Percentiles rank a stretch among this genome's conserved stretches.
These are phyloP conservation scores for Trichophyton simii DNA, from an alignment of 2,329 filamentous ascomycete genomes.

Conservation along the genomic window DNA sequence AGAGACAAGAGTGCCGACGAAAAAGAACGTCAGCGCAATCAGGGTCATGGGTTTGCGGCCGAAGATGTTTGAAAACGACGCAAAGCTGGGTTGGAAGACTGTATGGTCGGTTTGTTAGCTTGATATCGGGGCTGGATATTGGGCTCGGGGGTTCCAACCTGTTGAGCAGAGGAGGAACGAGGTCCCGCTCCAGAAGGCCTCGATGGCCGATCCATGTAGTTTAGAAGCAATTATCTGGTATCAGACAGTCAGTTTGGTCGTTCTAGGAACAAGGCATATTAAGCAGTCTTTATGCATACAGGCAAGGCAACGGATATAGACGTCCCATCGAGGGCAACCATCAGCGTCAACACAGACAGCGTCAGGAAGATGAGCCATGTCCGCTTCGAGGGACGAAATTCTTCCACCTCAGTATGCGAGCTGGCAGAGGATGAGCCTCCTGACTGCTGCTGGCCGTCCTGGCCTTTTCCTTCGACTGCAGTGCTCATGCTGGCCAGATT, in stretches of 20 bases:
- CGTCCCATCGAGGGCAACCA: conserved; percentile 54
- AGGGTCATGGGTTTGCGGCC: conserved; percentile 34
- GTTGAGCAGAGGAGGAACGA: conserved; percentile 54
- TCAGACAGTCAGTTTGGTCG: background rate
- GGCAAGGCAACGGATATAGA: conserved; percentile 51
- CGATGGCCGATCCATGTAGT: conserved; percentile 42
- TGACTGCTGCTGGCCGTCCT: background rate
- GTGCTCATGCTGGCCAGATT: background rate
- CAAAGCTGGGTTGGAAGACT: conserved; percentile 41
- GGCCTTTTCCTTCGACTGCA: background rate
- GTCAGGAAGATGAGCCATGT: conserved; percentile 41
- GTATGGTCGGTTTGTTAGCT: conserved; percentile 10
- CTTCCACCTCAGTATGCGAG: background rate
- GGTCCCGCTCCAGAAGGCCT: conserved; percentile 62
- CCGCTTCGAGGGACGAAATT: conserved; percentile 11
- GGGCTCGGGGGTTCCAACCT: conserved; percentile 15
- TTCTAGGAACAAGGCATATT: background rate
- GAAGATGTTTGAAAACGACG: conserved; percentile 37
- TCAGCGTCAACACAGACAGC: conserved; percentile 44
- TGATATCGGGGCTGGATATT: background rate
- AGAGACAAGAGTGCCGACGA: conserved; percentile 33
- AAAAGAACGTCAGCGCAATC: conserved; percentile 31
- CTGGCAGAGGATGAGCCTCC: background rate
- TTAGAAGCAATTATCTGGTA: conserved; percentile 38
- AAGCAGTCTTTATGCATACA: conserved; percentile 15